Percentiles rank a stretch among this genome's conserved stretches.
These are phyloP conservation scores for Cnidoscolus chayamansa DNA, from an alignment of 441 rosid genomes.

Conservation along the genomic window DNA sequence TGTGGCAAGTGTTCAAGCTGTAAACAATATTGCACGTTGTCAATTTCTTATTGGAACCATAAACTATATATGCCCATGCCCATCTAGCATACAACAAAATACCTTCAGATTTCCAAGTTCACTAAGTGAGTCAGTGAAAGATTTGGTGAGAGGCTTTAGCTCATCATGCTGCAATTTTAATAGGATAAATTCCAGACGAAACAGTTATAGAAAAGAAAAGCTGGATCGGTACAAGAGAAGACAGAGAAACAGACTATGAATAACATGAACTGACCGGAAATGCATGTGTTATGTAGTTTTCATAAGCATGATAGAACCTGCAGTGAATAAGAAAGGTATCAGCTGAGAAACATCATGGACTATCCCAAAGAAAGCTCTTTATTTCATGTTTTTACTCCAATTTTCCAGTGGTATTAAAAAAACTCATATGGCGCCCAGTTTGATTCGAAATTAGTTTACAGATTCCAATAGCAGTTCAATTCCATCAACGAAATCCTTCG, in stretches of 20 bases:
- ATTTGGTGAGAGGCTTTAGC: slow-evolving; percentile 77
- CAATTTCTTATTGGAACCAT: background rate
- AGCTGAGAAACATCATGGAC: background rate
- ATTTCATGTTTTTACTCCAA: background rate
- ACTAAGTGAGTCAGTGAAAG: slow-evolving; percentile 83
- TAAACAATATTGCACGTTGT: slow-evolving; percentile 30
- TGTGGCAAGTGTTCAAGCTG: slow-evolving; percentile 87
- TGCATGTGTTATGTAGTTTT: slow-evolving; percentile 83
- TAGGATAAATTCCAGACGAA: slow-evolving; percentile 20
- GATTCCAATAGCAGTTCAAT: background rate
- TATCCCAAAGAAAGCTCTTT: background rate
- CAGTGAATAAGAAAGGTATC: slow-evolving; percentile 11
- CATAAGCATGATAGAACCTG: slow-evolving; percentile 96
- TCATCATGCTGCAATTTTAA: slow-evolving; percentile 76
- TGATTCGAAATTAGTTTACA: background rate
- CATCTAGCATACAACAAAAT: slow-evolving; percentile 15
- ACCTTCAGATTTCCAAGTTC: slow-evolving; percentile 96
- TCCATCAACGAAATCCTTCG: background rate
- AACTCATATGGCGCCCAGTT: background rate
- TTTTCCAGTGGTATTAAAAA: background rate
- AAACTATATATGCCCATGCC: slow-evolving; percentile 11
- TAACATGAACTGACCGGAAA: slow-evolving; percentile 64
- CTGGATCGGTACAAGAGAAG: background rate
- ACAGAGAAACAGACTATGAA: background rate
- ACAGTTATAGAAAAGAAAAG: background rate